Percentiles rank a stretch among this genome's conserved stretches.
phyloP scores from a whole-genome alignment of 2,329 filamentous ascomycete genomes.

The Arthrobotrys musiformis region DNA sequence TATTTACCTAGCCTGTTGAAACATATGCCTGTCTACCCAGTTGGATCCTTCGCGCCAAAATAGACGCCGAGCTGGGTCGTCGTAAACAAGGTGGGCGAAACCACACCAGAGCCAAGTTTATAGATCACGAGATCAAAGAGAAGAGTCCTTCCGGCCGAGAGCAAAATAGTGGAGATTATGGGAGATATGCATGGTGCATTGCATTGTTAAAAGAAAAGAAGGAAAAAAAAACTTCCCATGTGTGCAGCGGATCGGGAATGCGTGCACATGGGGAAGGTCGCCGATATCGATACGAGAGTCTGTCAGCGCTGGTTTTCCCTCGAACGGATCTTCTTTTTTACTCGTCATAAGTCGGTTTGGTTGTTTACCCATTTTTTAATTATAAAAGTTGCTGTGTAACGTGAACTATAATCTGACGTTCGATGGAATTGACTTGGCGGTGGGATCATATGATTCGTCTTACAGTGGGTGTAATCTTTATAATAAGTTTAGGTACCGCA shows the following conservation, averaged over 20 bases:
- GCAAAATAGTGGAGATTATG: neutral
- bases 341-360: no score
- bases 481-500: neutral
- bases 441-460: conserved; percentile 6
- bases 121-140: conserved; percentile 1
- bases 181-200: conserved; percentile 5
- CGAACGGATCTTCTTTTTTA: no score
- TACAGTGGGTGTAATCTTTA: no score
- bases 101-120: neutral
- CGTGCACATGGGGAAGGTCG: neutral
- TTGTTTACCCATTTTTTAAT: no score
- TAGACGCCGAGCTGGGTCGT: neutral
- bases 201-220: no score
- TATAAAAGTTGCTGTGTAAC: conserved; percentile 28
- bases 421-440: neutral
- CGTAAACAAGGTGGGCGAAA: neutral
- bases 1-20: conserved; percentile 24
- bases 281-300: neutral
- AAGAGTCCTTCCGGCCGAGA: conserved; percentile 4
- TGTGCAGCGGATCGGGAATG: no score
- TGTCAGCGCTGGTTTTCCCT: neutral
- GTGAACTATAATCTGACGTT: conserved; percentile 48
- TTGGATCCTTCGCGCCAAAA: conserved; percentile 1
- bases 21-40: neutral
- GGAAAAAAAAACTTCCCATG: neutral